Conservation (phyloP, 1,284 basidiomycete genomes). For the Microbotryum lychnidis-dioicae region DNA sequence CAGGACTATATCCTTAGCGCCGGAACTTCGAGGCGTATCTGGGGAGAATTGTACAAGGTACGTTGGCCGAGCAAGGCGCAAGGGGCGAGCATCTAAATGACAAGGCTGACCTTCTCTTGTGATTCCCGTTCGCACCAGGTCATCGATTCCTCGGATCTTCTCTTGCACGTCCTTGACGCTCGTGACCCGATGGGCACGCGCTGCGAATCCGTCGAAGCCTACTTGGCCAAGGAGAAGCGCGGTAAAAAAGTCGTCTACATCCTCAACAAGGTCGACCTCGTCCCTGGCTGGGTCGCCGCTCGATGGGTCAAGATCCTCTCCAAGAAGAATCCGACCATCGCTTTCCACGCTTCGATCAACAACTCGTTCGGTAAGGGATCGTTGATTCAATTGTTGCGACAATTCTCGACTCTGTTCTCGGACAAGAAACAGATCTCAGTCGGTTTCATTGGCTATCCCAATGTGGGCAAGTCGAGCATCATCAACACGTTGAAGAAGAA, state of each 20-base stretch:
- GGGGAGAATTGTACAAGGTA: slow-evolving; percentile 90
- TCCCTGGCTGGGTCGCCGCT: slow-evolving; percentile 97
- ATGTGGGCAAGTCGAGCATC: slow-evolving; percentile 93
- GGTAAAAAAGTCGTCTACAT: slow-evolving; percentile 96
- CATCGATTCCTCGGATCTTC: slow-evolving; percentile 95
- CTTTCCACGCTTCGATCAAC: slow-evolving; percentile 97
- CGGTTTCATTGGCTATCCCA: slow-evolving; percentile 96
- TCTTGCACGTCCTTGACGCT: slow-evolving; percentile 92
- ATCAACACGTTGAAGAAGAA: slow-evolving; percentile 99
- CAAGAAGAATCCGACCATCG: slow-evolving; percentile 87
- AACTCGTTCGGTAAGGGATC: slow-evolving; percentile 99
- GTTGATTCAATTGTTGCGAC: slow-evolving; percentile 90
- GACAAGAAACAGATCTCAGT: slow-evolving; percentile 99
- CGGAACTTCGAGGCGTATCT: slow-evolving; percentile 88
- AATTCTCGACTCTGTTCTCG: slow-evolving; percentile 92
- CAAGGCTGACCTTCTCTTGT: background rate
- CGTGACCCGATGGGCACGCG: slow-evolving; percentile 94
- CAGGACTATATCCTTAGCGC: slow-evolving; percentile 37
- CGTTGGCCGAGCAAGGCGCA: background rate
- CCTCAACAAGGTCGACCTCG: slow-evolving; percentile 97
- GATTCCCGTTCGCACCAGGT: slow-evolving; percentile 46
- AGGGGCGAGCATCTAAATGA: background rate
- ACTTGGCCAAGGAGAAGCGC: slow-evolving; percentile 88
- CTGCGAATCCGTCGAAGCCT: slow-evolving; percentile 90
- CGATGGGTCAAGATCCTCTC: slow-evolving; percentile 95